Conservation (phyloP, 2,329 filamentous ascomycete genomes). For the Arthrobotrys megalospora region DNA sequence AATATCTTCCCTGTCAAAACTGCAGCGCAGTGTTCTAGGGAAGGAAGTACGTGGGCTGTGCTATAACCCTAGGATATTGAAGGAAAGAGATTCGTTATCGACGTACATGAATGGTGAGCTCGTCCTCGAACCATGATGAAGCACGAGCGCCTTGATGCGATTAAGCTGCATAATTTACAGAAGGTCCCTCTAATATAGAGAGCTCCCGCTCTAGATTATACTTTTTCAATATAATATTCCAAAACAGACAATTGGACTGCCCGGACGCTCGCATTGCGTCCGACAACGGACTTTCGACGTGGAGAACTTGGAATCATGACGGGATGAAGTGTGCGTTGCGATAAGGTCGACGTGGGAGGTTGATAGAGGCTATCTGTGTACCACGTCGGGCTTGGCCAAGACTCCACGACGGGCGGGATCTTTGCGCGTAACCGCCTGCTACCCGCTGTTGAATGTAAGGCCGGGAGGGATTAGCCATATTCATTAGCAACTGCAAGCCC, state of each 20-base stretch:
- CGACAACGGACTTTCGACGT: constrained; percentile 47
- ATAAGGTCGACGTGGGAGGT: constrained; percentile 36
- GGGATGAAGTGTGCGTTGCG: constrained; percentile 29
- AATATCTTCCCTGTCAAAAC: constrained; percentile 32
- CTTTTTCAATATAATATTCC: constrained; percentile 23
- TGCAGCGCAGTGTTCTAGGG: constrained; percentile 12
- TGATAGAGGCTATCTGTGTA: constrained; percentile 11
- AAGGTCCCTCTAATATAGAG: constrained; percentile 30
- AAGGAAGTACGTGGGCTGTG: constrained; percentile 27
- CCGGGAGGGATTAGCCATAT: constrained; percentile 27
- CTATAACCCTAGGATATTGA: constrained; percentile 26
- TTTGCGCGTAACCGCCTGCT: constrained; percentile 50
- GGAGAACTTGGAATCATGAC: background rate
- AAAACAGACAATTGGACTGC: constrained; percentile 14
- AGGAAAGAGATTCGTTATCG: constrained; percentile 33
- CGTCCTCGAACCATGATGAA: constrained; percentile 25
- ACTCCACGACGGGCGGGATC: constrained; percentile 41
- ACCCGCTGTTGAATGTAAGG: constrained; percentile 29
- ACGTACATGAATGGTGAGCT: constrained; percentile 47
- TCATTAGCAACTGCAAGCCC: constrained; percentile 23
- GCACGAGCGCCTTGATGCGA: constrained; percentile 39
- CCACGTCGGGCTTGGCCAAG: constrained; percentile 36
- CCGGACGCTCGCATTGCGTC: constrained; percentile 40
- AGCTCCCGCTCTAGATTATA: constrained; percentile 12
- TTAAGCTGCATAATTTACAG: constrained; percentile 39